phyloP scores from a whole-genome alignment of 2,329 filamentous ascomycete genomes.

The Calonectria pseudoreteaudii region DNA sequence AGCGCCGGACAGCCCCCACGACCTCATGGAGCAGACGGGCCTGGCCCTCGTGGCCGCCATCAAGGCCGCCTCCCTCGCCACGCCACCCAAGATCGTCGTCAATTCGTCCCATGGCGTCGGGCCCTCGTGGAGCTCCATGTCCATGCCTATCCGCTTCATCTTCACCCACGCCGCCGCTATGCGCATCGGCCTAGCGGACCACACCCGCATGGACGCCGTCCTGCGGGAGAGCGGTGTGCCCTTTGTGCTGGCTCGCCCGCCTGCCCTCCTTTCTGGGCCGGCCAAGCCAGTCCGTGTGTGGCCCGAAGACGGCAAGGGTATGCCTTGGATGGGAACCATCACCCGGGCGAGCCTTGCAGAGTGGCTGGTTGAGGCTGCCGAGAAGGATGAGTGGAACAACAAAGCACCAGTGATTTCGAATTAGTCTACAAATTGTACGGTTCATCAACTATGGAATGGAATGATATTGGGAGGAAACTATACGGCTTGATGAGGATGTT shows the following conservation, averaged over 20 bases:
- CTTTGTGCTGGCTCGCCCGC: slow-evolving; percentile 58
- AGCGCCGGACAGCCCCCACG: slow-evolving; percentile 52
- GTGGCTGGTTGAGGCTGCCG: slow-evolving; percentile 58
- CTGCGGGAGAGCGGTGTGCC: slow-evolving; percentile 46
- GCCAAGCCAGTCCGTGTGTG: slow-evolving; percentile 51
- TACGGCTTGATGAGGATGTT: background rate
- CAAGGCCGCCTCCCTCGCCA: slow-evolving; percentile 49
- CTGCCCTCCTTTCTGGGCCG: slow-evolving; percentile 55
- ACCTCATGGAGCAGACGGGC: slow-evolving; percentile 54
- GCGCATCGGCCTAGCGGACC: slow-evolving; percentile 59
- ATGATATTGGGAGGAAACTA: too few species aligned
- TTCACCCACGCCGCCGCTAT: slow-evolving; percentile 59
- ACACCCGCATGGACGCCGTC: slow-evolving; percentile 57
- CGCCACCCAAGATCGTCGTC: slow-evolving; percentile 58
- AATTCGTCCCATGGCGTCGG: slow-evolving; percentile 64
- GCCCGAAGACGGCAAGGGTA: slow-evolving; percentile 55
- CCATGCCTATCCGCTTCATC: slow-evolving; percentile 55
- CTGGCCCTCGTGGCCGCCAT: slow-evolving; percentile 47
- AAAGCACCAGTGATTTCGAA: slow-evolving; percentile 61
- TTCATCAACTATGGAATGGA: background rate
- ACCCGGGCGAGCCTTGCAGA: slow-evolving; percentile 55
- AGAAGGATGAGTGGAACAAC: slow-evolving; percentile 55
- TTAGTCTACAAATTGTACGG: slow-evolving; percentile 26
- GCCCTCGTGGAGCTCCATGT: slow-evolving; percentile 55
- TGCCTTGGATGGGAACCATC: slow-evolving; percentile 53